A percentile compares a stretch with the other conserved stretches of the same genome.
These are phyloP conservation scores for Fusarium ambrosium DNA, from an alignment of 2,329 filamentous ascomycete genomes.

Conservation along the genomic window DNA sequence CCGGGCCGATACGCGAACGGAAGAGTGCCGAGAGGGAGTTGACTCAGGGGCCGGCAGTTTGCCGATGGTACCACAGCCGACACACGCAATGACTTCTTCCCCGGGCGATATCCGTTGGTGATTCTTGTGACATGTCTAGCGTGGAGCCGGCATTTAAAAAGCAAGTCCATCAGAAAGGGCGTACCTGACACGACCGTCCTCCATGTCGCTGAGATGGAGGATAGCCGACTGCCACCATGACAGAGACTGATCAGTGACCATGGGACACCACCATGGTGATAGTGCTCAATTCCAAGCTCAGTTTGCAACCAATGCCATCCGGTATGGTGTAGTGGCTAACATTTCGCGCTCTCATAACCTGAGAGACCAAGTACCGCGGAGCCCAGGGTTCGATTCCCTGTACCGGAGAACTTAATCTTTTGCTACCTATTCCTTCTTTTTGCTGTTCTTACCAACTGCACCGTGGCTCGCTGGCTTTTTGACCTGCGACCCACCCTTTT, in stretches of 20 bases:
- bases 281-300: accelerated
- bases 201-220: background rate
- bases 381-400: background rate
- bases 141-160: background rate
- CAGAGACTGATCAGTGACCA: background rate
- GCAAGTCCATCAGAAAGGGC: background rate
- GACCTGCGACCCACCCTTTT: background rate
- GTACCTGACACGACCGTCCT: background rate
- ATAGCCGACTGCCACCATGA: background rate
- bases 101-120: background rate
- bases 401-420: background rate
- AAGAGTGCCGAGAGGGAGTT: background rate
- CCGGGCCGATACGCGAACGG: background rate
- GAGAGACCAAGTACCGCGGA: background rate
- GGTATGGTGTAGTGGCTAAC: slow-evolving; percentile 27
- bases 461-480: background rate
- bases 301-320: background rate
- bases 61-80: background rate
- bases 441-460: background rate
- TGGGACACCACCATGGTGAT: background rate
- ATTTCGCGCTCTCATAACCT: slow-evolving; percentile 8
- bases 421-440: background rate
- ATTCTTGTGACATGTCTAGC: background rate
- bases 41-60: background rate
- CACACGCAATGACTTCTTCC: background rate